Conservation (phyloP, 257 asterid genomes). For the Solanum bulbocastanum region DNA sequence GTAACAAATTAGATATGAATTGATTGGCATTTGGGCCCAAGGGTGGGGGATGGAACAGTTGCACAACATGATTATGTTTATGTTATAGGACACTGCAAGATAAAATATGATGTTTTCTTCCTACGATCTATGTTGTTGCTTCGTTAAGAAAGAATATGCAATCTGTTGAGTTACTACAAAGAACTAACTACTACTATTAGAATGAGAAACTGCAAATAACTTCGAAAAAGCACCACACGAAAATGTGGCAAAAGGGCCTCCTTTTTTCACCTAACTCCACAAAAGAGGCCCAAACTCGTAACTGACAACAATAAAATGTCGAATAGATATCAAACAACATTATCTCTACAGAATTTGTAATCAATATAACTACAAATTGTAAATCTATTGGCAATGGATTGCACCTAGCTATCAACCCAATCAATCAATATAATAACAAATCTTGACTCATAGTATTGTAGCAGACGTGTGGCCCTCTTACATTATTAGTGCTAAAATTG, state of each 20-base stretch:
- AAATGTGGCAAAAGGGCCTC: neutral
- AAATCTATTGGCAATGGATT: neutral
- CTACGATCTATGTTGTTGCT: neutral
- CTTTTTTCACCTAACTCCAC: neutral
- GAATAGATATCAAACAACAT: neutral
- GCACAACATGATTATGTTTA: neutral
- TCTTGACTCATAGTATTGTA: neutral
- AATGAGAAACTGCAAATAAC: neutral
- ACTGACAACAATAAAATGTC: neutral
- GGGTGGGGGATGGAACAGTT: neutral
- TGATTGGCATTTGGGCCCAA: neutral
- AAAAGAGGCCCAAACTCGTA: neutral
- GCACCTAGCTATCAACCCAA: neutral
- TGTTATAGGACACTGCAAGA: neutral
- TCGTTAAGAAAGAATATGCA: too few species aligned
- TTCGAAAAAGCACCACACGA: neutral
- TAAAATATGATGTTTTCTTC: too few species aligned
- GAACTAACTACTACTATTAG: neutral
- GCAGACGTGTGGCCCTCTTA: neutral
- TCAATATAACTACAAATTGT: neutral
- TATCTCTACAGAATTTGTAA: neutral
- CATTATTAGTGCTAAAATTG: neutral
- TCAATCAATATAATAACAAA: neutral
- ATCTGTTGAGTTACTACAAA: too few species aligned
- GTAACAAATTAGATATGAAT: neutral